Base-by-base conservation (phyloP, 2,329 filamentous ascomycete species). In the Atkinsonella hypoxylon region DNA sequence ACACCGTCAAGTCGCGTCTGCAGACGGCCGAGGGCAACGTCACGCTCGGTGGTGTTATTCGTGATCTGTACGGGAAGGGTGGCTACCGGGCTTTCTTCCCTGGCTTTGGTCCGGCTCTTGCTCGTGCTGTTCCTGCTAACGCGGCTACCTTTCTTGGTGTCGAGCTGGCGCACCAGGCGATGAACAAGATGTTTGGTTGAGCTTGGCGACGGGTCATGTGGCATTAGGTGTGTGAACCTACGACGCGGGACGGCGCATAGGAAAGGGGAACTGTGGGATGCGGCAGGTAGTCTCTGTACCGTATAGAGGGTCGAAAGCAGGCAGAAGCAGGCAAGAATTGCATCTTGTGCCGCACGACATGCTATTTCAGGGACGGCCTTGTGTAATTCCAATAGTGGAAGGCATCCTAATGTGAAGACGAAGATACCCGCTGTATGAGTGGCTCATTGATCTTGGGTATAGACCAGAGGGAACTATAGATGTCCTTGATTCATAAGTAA, bases 61-160 rank as follows among this genome's bases (percentile, higher is more conserved):
- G 79, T 56, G 81, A 89, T 50, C 74, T 98, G n/a, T 95, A 95
- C 64, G 82, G 74, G 36, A 83, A 74, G 61, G 90, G 91, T 32
- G 93, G 93, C 4, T 67, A 87, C 62, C 89, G 84, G 71, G 90
- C 93, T 2, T 98, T 98, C 74, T 98, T 98, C 79, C 93, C 93
- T 6, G 93, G 93, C 22, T 89, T 98, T 59, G 91, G 88, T 0
- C 93, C 93, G 2, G 93, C 93, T 3, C 77, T 98, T 65, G 86
- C 89, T 11, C 82, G 93, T 69, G 93, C 93, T 4, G 89, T 97
- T 42, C 93, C 93, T 7, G 93, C 93, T 10, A 98, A 98, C 65
- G 93, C 93, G 2, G 93, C 93, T 32, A 97, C 93, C 2, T 98
- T 98, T 62, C 70, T 90, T 61, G 87, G 87, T 11, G 87, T 93